A percentile compares a stretch with the other conserved stretches of the same genome.
Conservation (phyloP, 2,329 filamentous ascomycete genomes). For the Cercospora sp. region DNA sequence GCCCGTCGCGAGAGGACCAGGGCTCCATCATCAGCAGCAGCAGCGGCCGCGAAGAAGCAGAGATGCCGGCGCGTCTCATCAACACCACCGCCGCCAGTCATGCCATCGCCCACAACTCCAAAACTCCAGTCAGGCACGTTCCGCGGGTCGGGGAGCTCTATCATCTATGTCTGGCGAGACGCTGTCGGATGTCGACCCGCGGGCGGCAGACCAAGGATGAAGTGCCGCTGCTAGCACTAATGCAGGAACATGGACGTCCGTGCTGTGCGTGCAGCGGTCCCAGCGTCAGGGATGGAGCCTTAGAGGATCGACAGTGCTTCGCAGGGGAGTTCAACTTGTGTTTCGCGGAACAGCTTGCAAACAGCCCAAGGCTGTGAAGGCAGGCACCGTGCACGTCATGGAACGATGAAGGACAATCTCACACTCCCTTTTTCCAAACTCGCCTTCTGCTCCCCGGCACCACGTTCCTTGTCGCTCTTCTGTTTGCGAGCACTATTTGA, state of each 20-base stretch:
- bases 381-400: background rate
- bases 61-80: background rate
- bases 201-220: background rate
- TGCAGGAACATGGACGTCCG: conserved; percentile 4
- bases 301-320: background rate
- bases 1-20: background rate
- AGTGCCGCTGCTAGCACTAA: conserved; percentile 7
- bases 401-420: background rate
- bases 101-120: background rate
- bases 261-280: background rate
- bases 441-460: conserved; percentile 1
- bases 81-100: background rate
- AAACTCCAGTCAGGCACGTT: background rate
- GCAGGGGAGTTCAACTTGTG: background rate
- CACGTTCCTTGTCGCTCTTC: conserved; percentile 6
- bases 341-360: conserved; percentile 9
- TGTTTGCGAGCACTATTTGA: conserved; percentile 1
- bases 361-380: conserved; percentile 3
- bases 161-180: background rate
- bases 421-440: conserved; percentile 12
- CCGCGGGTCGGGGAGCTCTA: background rate
- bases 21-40: background rate
- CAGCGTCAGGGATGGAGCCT: background rate
- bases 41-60: background rate
- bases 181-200: background rate